Base-by-base conservation (phyloP, 805 yeast genomes). In the Spathaspora sp. region DNA sequence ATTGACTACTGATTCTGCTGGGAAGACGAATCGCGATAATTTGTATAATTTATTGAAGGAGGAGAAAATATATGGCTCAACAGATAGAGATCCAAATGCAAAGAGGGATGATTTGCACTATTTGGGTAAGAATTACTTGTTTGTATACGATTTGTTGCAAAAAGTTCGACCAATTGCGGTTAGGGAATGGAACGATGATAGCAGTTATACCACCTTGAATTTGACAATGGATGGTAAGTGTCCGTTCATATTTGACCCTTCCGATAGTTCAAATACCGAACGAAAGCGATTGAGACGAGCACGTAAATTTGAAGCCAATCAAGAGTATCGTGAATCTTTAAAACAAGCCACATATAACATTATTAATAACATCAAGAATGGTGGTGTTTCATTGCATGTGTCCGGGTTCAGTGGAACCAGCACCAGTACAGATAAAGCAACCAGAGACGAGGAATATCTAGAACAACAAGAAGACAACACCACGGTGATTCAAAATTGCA, bases 71-170 rank as follows among this genome's bases (percentile, higher is more conserved):
- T 84, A 82, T 64, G 97, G 97, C 11, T 87, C 96, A 0, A 80
- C 86, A 38, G 97, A 92, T 66, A 80, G 96, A 57, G 97, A 92
- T 65, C 94, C 96, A 11, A 79, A 77, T 55, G 94, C 96, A 1
- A 83, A 79, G 57, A 76, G 97, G 51, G 96, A 89, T 59, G 97
- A 93, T 64, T 80, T 87, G 60, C 85, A 86, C 62, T 88, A 88
- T 65, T 89, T 94, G 66, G 84, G 83, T 48, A 83, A 85, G 39
- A 70, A 72, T 50, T 90, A 85, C 67, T 72, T 90, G 26, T 84
- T 86, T 57, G 85, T 90, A 39, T 93, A 86, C 69, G 99, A 94
- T 62, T 73, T 87, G 23, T 78, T 84, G 55, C 92, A 88, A 59
- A 79, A 78, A 20, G 85, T 86, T 55, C 81, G 96, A 51, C 97